These are phyloP conservation scores for Gynochthodes officinalis DNA, from an alignment of 257 asterid species.

Conservation along the genomic window DNA sequence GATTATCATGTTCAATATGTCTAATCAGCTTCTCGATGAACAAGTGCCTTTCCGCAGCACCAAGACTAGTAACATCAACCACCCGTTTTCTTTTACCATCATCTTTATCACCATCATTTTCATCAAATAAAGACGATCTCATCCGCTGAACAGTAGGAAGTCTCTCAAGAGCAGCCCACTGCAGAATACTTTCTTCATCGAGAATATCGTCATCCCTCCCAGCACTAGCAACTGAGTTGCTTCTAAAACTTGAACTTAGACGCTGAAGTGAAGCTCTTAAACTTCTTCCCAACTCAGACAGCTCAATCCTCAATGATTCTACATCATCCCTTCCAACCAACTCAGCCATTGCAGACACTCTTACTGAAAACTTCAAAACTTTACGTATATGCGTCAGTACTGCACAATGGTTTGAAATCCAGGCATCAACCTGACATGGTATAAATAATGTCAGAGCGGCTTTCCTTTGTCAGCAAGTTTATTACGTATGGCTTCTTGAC, in stretches of 20 bases:
- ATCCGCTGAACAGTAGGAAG: slow-evolving; percentile 36
- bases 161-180: slow-evolving; percentile 52
- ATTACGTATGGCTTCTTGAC: too few species aligned
- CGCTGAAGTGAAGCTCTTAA: slow-evolving; percentile 26
- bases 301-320: slow-evolving; percentile 24
- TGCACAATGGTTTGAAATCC: too few species aligned
- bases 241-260: slow-evolving; percentile 6
- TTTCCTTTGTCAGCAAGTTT: too few species aligned
- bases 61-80: slow-evolving; percentile 41
- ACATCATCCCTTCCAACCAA: slow-evolving; percentile 17
- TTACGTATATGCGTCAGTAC: too few species aligned
- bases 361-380: background rate
- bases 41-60: slow-evolving; percentile 28
- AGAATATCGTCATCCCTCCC: background rate
- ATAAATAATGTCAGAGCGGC: background rate
- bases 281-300: slow-evolving; percentile 34
- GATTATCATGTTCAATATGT: slow-evolving; percentile 40
- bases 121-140: slow-evolving; percentile 34
- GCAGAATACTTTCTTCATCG: slow-evolving; percentile 27
- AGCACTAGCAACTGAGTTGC: slow-evolving; percentile 10
- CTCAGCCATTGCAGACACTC: slow-evolving; percentile 10
- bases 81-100: slow-evolving; percentile 17
- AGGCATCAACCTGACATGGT: too few species aligned
- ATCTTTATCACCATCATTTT: slow-evolving; percentile 6
- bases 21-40: slow-evolving; percentile 34